These are phyloP conservation scores for Sinapis alba DNA, from an alignment of 441 rosid genomes.

Conservation along the genomic window DNA sequence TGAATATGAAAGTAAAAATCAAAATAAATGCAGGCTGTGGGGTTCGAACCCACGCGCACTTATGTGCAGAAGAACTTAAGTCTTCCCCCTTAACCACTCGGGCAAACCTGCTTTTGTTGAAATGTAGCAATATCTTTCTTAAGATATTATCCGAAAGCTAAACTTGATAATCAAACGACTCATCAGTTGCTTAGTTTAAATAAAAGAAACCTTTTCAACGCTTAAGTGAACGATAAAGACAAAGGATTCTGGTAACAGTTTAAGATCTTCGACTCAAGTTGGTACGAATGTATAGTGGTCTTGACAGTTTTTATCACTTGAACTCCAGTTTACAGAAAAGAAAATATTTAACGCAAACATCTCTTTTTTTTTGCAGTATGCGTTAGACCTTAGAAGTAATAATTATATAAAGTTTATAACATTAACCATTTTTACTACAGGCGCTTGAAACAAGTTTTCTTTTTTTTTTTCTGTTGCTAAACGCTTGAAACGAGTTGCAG, in stretches of 20 bases:
- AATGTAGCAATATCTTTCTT: background rate
- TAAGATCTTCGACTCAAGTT: background rate
- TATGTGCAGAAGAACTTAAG: constrained; percentile 95
- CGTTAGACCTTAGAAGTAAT: background rate
- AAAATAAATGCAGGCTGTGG: constrained; percentile 68
- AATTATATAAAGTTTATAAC: background rate
- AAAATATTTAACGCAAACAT: background rate
- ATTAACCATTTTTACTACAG: background rate
- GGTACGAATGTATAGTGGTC: background rate
- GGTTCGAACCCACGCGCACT: constrained; percentile 99
- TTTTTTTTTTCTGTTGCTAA: no score
- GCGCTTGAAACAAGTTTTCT: background rate
- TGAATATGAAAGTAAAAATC: no score
- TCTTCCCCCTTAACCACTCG: constrained; percentile 98
- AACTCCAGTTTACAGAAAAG: background rate
- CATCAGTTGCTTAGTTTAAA: background rate
- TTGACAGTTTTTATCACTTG: background rate
- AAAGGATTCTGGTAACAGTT: background rate
- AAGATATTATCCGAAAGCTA: background rate
- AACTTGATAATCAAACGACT: background rate
- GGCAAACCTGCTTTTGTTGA: constrained; percentile 62
- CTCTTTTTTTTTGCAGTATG: background rate
- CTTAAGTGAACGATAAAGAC: background rate
- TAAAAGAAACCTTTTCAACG: background rate
- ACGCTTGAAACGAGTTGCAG: background rate